Base-by-base conservation (phyloP, 2,329 filamentous ascomycete species). In the Rhytidhysteron rufulum region DNA sequence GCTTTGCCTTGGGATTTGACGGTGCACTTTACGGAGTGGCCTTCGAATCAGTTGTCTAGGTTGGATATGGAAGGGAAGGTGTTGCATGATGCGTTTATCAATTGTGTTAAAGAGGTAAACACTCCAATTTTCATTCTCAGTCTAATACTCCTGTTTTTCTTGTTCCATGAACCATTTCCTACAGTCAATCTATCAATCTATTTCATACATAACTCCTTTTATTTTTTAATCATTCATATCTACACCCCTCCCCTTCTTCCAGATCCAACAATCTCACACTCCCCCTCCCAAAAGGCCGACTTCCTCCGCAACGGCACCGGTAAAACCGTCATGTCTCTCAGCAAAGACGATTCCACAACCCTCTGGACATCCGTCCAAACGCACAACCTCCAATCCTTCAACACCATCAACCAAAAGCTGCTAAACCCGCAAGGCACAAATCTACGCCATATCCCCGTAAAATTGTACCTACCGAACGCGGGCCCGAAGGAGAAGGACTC, bases 251-350 rank as follows among this genome's bases (percentile, higher is more conserved):
- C 29, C 16, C 5, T 29, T 9, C 22, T 29, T 17, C 13, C 5
- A 3, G 34, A 15, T 16, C 19, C 27, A 2, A 17, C 8, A 5
- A 16, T 11, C 42, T 51, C 19, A 51, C 18, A 8, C 10, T 2
- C 7, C 4, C 37, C 41, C 24, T 13, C 13, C 24, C 13, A 27
- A 27, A 27, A 80, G 74, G 89, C 90, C 21, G 89, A 95, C 65
- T 95, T 89, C 52, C 73, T 95, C 37, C 80, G 90, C 37, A 91
- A 93, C 52, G 88, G 89, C 32, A 93, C 86, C 39, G 88, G 88
- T 13, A 89, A 91, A 61, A 84, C 86, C 45, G 90, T 95, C 57
- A 95, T 95, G 88, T 84, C 82, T 39, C 72, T 96, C 56, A 88
- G 85, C 45, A 90, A 89, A 62, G 82, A 86, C 33, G 83, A 95